A percentile compares a stretch with the other conserved stretches of the same genome.
Conservation (phyloP, 2,329 filamentous ascomycete genomes). For the Pyrenophora teres region DNA sequence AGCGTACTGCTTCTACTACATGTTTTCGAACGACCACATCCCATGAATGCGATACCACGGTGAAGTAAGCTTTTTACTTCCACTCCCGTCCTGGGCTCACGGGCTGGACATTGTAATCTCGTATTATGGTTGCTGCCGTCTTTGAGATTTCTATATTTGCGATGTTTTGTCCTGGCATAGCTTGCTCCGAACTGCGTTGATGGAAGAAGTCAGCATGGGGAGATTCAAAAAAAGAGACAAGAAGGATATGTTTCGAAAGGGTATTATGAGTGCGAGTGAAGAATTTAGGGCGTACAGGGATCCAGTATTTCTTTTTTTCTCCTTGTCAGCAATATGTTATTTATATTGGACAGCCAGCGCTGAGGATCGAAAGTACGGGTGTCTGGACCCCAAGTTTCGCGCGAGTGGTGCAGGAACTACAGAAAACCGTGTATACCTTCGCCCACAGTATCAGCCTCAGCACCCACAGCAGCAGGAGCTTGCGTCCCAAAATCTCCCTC, state of each 20-base stretch:
- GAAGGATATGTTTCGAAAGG: not conserved
- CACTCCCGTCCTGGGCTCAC: slow-evolving; percentile 34
- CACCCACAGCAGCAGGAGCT: slow-evolving; percentile 46
- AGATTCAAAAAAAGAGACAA: rapidly evolving
- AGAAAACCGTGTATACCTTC: slow-evolving; percentile 43
- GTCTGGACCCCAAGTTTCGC: slow-evolving; percentile 1
- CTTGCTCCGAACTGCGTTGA: slow-evolving; percentile 43
- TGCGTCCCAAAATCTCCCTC: slow-evolving; percentile 41
- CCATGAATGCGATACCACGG: slow-evolving; percentile 37
- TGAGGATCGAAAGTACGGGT: not conserved
- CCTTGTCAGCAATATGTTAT: not conserved
- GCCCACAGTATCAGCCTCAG: slow-evolving; percentile 48
- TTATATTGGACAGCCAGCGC: not conserved
- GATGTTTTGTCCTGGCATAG: slow-evolving; percentile 46
- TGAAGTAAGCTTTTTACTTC: slow-evolving; percentile 44
- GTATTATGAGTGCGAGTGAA: no score
- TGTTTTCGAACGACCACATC: slow-evolving; percentile 2
- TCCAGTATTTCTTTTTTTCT: not conserved
- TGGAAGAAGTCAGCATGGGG: not conserved
- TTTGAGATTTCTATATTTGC: slow-evolving; percentile 47
- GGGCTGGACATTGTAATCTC: slow-evolving; percentile 42
- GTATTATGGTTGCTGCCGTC: slow-evolving; percentile 37
- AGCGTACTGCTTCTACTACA: no score
- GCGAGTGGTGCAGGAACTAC: slow-evolving; percentile 24
- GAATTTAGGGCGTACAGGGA: not conserved